phyloP scores from a whole-genome alignment of 2,329 filamentous ascomycete genomes.

The Tricladium varicosporioides region DNA sequence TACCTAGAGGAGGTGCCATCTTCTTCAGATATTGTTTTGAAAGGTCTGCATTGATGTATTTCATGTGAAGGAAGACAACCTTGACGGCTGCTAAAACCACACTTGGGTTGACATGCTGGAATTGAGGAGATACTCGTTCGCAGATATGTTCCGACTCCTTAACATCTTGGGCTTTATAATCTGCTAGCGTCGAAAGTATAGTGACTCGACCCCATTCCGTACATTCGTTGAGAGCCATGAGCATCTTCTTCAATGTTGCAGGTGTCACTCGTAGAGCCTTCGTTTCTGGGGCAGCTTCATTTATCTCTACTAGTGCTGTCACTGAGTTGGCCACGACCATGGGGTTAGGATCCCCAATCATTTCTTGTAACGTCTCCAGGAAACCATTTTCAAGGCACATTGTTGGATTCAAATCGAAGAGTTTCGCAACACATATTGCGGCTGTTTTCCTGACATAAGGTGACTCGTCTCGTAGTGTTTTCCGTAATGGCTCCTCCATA shows the following conservation, averaged over 20 bases:
- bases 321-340: slow-evolving; percentile 99
- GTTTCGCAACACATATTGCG: slow-evolving; percentile 94
- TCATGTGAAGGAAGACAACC: slow-evolving; percentile 96
- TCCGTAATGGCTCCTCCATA: slow-evolving; percentile 96
- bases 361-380: slow-evolving; percentile 85
- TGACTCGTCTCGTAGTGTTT: slow-evolving; percentile 94
- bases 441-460: slow-evolving; percentile 98
- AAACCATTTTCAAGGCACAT: slow-evolving; percentile 98
- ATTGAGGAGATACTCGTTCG: slow-evolving; percentile 92
- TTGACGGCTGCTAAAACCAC: slow-evolving; percentile 98
- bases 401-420: slow-evolving; percentile 89
- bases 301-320: slow-evolving; percentile 87
- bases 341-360: slow-evolving; percentile 96
- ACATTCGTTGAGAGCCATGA: slow-evolving; percentile 96
- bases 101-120: slow-evolving; percentile 97
- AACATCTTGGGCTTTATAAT: slow-evolving; percentile 81
- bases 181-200: slow-evolving; percentile 83
- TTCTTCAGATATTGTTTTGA: slow-evolving; percentile 90
- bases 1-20: slow-evolving; percentile 94
- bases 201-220: slow-evolving; percentile 98
- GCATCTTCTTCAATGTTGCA: slow-evolving; percentile 84
- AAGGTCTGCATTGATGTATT: slow-evolving; percentile 71
- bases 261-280: slow-evolving; percentile 80
- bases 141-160: slow-evolving; percentile 99
- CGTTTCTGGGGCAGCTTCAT: slow-evolving; percentile 86